Conservation (phyloP, 2,329 filamentous ascomycete genomes). For the Apiospora koreana region DNA sequence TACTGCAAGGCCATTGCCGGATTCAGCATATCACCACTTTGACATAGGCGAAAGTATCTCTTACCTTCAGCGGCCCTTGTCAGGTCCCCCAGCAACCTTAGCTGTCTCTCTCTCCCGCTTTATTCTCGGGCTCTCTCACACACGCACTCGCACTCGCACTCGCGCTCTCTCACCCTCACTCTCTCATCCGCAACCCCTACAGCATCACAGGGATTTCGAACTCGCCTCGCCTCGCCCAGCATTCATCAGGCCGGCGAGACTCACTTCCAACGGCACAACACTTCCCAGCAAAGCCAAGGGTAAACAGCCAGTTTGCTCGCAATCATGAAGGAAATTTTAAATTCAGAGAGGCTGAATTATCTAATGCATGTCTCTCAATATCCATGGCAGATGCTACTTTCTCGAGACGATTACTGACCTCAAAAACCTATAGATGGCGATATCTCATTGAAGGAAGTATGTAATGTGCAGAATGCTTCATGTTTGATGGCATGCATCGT, state of each 20-base stretch:
- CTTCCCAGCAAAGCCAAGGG: neutral
- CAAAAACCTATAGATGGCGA: conserved; percentile 37
- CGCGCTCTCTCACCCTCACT: neutral
- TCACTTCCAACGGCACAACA: neutral
- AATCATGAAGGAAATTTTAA: conserved; percentile 63
- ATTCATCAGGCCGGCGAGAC: neutral
- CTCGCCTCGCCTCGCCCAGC: neutral
- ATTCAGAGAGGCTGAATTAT: conserved; percentile 70
- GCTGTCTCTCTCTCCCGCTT: neutral
- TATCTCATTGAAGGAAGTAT: conserved; percentile 65
- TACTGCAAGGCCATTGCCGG: neutral
- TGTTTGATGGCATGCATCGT: conserved; percentile 25
- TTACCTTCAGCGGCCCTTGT: neutral
- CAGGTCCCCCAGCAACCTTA: conserved; percentile 8
- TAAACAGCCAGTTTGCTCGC: conserved; percentile 13
- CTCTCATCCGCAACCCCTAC: neutral
- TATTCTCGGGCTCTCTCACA: conserved; percentile 6
- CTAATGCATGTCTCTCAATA: conserved; percentile 43
- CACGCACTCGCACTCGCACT: conserved; percentile 16
- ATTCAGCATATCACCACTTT: neutral
- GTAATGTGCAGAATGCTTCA: conserved; percentile 35
- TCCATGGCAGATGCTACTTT: neutral
- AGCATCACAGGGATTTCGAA: neutral
- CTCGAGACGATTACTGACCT: conserved; percentile 19
- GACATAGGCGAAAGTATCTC: neutral